A percentile compares a stretch with the other conserved stretches of the same genome.
Conservation (phyloP, 2,329 filamentous ascomycete species). For the Truncatella angustata region DNA sequence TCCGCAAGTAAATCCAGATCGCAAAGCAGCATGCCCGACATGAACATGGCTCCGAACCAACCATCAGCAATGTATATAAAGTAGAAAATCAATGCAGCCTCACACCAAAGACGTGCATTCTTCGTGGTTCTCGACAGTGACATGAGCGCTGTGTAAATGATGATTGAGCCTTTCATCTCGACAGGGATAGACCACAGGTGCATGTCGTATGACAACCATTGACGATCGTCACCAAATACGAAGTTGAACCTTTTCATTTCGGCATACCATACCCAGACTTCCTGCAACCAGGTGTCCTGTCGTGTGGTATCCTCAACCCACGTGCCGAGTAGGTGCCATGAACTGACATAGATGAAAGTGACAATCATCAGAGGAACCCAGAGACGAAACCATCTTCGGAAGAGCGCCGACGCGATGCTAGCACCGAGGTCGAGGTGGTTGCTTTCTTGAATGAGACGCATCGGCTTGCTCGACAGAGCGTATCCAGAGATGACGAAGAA, state of each 20-base stretch:
- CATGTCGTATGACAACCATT: slow-evolving; percentile 57
- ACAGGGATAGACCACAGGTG: slow-evolving; percentile 65
- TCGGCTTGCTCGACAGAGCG: slow-evolving; percentile 49
- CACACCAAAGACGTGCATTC: slow-evolving; percentile 53
- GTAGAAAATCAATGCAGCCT: slow-evolving; percentile 56
- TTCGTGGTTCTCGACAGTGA: slow-evolving; percentile 55
- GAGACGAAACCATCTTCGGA: slow-evolving; percentile 48
- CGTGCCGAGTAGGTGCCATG: slow-evolving; percentile 52
- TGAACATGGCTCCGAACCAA: slow-evolving; percentile 59
- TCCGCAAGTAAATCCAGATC: slow-evolving; percentile 58
- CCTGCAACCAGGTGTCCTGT: slow-evolving; percentile 41
- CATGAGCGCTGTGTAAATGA: slow-evolving; percentile 56
- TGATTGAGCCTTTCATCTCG: slow-evolving; percentile 63
- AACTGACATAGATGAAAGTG: slow-evolving; percentile 51
- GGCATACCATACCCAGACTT: slow-evolving; percentile 47
- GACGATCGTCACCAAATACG: slow-evolving; percentile 57
- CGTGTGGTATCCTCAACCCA: slow-evolving; percentile 37
- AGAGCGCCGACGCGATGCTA: slow-evolving; percentile 44
- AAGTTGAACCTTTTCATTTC: slow-evolving; percentile 71
- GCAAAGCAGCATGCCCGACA: slow-evolving; percentile 59
- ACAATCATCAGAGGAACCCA: slow-evolving; percentile 52
- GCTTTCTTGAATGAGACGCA: slow-evolving; percentile 44
- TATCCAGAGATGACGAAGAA: slow-evolving; percentile 61
- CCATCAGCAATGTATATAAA: slow-evolving; percentile 68
- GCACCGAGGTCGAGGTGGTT: slow-evolving; percentile 40